Evolutionary conservation across 2,329 filamentous ascomycete genomes (phyloP).

Genomic region (Aspergillus eucalypticola): DNA sequence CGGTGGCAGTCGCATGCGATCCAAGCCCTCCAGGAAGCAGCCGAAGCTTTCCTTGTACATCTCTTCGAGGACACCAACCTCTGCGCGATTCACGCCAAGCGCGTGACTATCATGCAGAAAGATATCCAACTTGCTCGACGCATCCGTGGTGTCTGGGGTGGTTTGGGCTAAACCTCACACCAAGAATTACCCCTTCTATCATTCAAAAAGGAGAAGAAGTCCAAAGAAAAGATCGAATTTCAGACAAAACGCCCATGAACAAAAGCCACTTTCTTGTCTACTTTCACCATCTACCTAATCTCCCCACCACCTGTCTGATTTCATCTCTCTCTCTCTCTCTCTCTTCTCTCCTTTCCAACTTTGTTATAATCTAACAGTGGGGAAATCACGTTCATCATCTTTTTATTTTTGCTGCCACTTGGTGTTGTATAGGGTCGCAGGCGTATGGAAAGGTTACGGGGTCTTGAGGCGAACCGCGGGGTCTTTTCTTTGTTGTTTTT

Average conservation of each 20-base stretch:
- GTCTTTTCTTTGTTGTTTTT: background rate
- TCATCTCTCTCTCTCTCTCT: background rate
- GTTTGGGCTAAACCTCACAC: slow-evolving; percentile 53
- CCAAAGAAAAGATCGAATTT: background rate
- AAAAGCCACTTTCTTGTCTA: background rate
- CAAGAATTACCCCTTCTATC: background rate
- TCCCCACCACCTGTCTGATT: background rate
- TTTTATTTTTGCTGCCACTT: background rate
- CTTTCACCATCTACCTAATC: background rate
- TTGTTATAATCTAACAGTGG: background rate
- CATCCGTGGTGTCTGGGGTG: slow-evolving; percentile 77
- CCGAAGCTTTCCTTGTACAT: slow-evolving; percentile 94
- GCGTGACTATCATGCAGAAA: slow-evolving; percentile 97
- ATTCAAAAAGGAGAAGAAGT: background rate
- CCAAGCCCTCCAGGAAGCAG: slow-evolving; percentile 86
- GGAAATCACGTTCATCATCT: background rate
- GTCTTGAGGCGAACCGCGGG: background rate
- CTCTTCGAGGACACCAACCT: slow-evolving; percentile 97
- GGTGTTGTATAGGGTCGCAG: slow-evolving; percentile 12
- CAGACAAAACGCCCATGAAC: background rate
- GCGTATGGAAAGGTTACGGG: slow-evolving; percentile 1
- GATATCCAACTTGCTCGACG: slow-evolving; percentile 89
- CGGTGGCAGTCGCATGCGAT: slow-evolving; percentile 97
- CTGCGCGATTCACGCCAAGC: slow-evolving; percentile 93
- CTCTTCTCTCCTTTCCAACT: background rate